Conservation (phyloP, 768 basidiomycete species). For the Coprinellus micaceus region DNA sequence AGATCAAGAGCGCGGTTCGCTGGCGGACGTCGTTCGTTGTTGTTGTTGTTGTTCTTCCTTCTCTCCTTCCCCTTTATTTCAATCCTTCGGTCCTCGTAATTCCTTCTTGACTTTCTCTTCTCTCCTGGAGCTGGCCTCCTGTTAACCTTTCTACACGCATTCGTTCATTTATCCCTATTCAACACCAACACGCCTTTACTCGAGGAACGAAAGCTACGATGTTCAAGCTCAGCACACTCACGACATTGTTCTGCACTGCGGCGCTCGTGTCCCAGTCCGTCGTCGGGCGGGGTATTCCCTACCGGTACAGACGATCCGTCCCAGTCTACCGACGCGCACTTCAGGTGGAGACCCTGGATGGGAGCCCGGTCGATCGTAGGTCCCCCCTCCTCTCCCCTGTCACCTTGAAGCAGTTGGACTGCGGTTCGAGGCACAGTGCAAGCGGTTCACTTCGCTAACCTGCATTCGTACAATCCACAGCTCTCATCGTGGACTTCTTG, state of each 20-base stretch:
- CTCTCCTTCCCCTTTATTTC: slow-evolving; percentile 7
- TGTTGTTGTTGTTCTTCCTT: neutral
- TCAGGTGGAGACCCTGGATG: neutral
- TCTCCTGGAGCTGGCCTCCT: neutral
- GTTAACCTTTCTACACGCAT: neutral
- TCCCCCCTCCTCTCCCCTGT: too few relatives aligned
- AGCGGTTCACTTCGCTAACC: too few relatives aligned
- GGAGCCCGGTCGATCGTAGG: neutral
- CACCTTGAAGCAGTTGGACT: too few relatives aligned
- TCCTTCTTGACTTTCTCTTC: neutral
- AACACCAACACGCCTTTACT: neutral
- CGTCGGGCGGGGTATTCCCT: neutral
- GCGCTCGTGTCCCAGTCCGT: neutral
- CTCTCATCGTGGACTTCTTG: slow-evolving; percentile 19
- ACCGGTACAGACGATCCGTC: neutral
- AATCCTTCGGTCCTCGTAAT: neutral
- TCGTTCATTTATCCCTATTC: neutral
- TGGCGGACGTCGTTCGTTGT: too few relatives aligned
- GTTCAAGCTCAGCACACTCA: neutral
- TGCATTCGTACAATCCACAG: too few relatives aligned
- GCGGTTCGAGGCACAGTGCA: too few relatives aligned
- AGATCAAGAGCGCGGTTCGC: too few relatives aligned
- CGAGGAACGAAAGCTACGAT: too few relatives aligned
- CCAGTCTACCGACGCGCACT: neutral
- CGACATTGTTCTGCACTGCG: neutral